These are phyloP conservation scores for Solanum virginianum DNA, from an alignment of 257 asterid species.

Conservation along the genomic window DNA sequence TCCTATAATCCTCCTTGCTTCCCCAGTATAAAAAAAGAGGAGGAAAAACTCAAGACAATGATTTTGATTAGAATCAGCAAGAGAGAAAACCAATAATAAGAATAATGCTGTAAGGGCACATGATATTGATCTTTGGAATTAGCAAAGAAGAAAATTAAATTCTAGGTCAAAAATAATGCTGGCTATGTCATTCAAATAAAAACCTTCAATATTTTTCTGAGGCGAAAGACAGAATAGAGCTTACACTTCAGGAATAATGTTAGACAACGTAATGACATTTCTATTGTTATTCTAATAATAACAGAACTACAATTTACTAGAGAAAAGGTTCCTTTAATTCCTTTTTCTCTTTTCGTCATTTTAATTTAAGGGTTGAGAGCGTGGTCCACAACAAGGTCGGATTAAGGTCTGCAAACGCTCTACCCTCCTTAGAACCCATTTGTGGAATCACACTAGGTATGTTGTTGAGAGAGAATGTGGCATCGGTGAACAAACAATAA, in stretches of 20 bases:
- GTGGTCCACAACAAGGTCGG: background rate
- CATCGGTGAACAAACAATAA: background rate
- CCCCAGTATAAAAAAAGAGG: background rate
- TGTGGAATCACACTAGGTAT: background rate
- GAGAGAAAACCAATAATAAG: background rate
- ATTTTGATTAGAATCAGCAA: background rate
- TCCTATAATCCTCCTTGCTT: background rate
- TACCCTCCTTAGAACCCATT: background rate
- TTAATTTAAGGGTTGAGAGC: background rate
- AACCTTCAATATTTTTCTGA: background rate
- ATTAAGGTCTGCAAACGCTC: background rate
- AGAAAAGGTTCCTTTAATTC: background rate
- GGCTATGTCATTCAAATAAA: background rate
- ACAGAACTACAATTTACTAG: background rate
- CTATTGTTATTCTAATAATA: background rate
- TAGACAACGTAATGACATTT: background rate
- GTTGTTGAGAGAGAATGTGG: background rate
- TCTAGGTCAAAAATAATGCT: background rate
- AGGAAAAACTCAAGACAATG: background rate
- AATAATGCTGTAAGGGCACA: background rate
- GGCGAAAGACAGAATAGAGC: background rate
- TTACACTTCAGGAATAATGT: background rate
- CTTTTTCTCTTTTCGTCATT: background rate
- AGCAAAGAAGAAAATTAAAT: background rate
- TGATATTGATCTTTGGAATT: background rate